Evolutionary conservation across 768 basidiomycete genomes (phyloP).

Genomic region (Russula sp.): DNA sequence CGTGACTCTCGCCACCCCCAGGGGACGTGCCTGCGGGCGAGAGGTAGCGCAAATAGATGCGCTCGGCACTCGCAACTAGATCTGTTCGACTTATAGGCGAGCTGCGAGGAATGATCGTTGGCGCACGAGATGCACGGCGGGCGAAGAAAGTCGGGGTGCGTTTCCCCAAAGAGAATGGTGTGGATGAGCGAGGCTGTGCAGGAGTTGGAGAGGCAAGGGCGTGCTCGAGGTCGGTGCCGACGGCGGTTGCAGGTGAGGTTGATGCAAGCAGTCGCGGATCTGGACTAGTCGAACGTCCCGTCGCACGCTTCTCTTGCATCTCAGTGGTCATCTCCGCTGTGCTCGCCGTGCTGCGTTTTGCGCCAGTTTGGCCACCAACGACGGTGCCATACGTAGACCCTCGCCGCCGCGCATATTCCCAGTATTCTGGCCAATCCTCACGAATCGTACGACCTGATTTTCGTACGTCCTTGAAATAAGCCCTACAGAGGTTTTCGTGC

Average conservation of each 20-base stretch:
- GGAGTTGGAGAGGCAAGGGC: constrained; percentile 24
- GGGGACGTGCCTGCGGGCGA: constrained; percentile 70
- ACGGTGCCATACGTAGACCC: constrained; percentile 93
- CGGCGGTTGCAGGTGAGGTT: constrained; percentile 43
- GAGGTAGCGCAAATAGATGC: constrained; percentile 93
- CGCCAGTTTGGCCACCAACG: constrained; percentile 56
- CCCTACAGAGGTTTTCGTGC: constrained; percentile 96
- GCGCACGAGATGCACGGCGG: constrained; percentile 77
- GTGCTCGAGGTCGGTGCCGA: constrained; percentile 30
- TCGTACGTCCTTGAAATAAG: constrained; percentile 98
- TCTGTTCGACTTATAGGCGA: constrained; percentile 85
- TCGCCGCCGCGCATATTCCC: constrained; percentile 84
- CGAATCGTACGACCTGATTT: constrained; percentile 89
- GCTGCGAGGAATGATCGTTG: constrained; percentile 89
- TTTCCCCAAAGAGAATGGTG: constrained; percentile 70
- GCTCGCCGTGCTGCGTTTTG: constrained; percentile 77
- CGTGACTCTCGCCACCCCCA: constrained; percentile 84
- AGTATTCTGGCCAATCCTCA: constrained; percentile 98
- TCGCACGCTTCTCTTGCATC: constrained; percentile 57
- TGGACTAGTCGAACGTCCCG: constrained; percentile 43
- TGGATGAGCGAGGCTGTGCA: constrained; percentile 55
- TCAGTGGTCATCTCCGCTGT: constrained; percentile 61
- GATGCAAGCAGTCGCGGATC: constrained; percentile 39
- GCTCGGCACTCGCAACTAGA: constrained; percentile 88
- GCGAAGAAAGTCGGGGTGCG: constrained; percentile 74